Conservation (phyloP, 2,329 filamentous ascomycete genomes). For the Mollisia scopiformis region DNA sequence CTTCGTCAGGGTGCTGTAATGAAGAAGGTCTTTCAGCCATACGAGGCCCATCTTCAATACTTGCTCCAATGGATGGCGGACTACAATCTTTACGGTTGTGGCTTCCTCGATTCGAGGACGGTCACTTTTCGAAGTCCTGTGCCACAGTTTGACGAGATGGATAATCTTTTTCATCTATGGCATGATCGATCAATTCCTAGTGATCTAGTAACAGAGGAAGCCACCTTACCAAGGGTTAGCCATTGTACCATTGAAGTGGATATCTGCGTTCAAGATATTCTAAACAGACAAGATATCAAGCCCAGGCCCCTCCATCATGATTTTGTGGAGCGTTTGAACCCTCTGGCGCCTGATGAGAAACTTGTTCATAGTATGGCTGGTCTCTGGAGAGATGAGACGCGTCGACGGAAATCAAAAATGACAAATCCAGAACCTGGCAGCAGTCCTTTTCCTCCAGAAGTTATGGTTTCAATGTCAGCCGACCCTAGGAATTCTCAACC, state of each 20-base stretch:
- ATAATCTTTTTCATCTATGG: conserved; percentile 70
- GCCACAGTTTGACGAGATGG: conserved; percentile 67
- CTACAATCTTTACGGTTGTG: conserved; percentile 95
- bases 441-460: conserved; percentile 80
- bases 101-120: conserved; percentile 75
- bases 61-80: conserved; percentile 97
- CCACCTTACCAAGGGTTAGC: conserved; percentile 73
- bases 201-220: conserved; percentile 62
- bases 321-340: conserved; percentile 73
- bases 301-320: conserved; percentile 84
- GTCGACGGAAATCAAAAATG: conserved; percentile 74
- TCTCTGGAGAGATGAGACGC: conserved; percentile 88
- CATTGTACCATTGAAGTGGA: conserved; percentile 91
- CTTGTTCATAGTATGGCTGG: conserved; percentile 93
- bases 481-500: conserved; percentile 71
- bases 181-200: conserved; percentile 72
- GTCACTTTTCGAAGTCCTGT: conserved; percentile 76
- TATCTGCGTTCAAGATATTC: conserved; percentile 83
- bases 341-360: conserved; percentile 70
- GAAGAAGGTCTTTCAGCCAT: conserved; percentile 83
- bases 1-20: conserved; percentile 87
- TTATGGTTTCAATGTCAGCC: conserved; percentile 85
- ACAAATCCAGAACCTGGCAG: conserved; percentile 64
- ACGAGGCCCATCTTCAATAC: conserved; percentile 92
- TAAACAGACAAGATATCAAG: conserved; percentile 77